These are phyloP conservation scores for Hypoxylon subgilvum DNA, from an alignment of 495 filamentous ascomycete genomes.

Conservation along the genomic window DNA sequence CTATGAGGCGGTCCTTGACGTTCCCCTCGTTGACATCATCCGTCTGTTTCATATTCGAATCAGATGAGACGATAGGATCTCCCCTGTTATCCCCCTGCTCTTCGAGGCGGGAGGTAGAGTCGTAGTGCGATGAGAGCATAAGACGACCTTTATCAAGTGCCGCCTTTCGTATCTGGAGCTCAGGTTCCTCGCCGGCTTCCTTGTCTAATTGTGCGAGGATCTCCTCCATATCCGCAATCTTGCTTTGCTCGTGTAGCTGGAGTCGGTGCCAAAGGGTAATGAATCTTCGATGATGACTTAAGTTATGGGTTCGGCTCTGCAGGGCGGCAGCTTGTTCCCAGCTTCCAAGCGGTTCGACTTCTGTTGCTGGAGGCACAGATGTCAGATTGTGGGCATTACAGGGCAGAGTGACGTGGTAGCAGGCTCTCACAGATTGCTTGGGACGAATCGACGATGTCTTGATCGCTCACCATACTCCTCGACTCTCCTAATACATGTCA, in stretches of 20 bases:
- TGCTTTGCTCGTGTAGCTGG: neutral
- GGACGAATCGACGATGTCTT: too few relatives aligned
- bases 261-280: constrained; percentile 6
- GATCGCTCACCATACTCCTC: too few relatives aligned
- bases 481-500: too few relatives aligned
- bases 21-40: too few relatives aligned
- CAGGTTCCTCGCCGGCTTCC: neutral
- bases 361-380: neutral
- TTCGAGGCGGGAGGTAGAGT: neutral
- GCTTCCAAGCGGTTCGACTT: neutral
- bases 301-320: neutral
- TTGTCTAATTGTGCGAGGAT: constrained; percentile 1
- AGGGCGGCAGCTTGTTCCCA: constrained; percentile 4
- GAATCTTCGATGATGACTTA: constrained; percentile 10
- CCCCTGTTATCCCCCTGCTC: neutral
- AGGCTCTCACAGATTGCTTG: too few relatives aligned
- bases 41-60: neutral
- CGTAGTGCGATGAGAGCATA: neutral
- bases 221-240: constrained; percentile 2
- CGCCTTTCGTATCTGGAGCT: neutral
- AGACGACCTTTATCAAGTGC: neutral
- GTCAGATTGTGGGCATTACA: neutral
- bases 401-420: neutral
- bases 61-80: neutral
- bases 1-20: neutral